These are phyloP conservation scores for Phytophthora capsici DNA, from an alignment of 352 stramenopile species.

Conservation along the genomic window DNA sequence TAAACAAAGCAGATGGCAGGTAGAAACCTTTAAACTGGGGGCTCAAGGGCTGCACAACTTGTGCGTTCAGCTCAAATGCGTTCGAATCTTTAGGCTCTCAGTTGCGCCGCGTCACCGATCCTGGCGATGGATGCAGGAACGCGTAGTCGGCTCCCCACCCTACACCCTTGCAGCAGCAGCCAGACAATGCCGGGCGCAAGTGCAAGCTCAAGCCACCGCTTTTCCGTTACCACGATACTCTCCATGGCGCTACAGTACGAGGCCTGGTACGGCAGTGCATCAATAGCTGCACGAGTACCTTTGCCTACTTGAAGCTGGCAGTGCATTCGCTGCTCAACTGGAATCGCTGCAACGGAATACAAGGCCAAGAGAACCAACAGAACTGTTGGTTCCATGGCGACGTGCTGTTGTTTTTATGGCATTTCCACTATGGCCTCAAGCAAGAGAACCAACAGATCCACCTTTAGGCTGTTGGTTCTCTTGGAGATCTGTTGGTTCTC, in stretches of 20 bases:
- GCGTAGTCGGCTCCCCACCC: slow-evolving; percentile 1
- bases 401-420: slow-evolving; percentile 25
- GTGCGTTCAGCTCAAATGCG: background rate
- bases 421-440: background rate
- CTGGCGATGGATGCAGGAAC: slow-evolving; percentile 5
- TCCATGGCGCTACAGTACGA: no score
- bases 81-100: background rate
- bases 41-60: no score
- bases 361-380: slow-evolving; percentile 18
- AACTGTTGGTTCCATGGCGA: slow-evolving; percentile 14
- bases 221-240: no score
- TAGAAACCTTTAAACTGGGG: no score
- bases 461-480: slow-evolving; percentile 28
- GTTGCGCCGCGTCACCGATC: slow-evolving; percentile 7
- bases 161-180: slow-evolving; percentile 1
- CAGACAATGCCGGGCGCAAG: slow-evolving; percentile 7
- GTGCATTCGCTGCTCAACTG: background rate
- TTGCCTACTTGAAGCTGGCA: background rate
- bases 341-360: background rate
- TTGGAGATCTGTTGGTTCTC: slow-evolving; percentile 34
- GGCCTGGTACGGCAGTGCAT: no score
- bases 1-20: background rate
- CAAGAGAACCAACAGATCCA: slow-evolving; percentile 36
- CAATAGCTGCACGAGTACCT: no score
- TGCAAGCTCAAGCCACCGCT: slow-evolving; percentile 6